phyloP scores from a whole-genome alignment of 1,284 basidiomycete species.

The Naganishia liquefaciens region DNA sequence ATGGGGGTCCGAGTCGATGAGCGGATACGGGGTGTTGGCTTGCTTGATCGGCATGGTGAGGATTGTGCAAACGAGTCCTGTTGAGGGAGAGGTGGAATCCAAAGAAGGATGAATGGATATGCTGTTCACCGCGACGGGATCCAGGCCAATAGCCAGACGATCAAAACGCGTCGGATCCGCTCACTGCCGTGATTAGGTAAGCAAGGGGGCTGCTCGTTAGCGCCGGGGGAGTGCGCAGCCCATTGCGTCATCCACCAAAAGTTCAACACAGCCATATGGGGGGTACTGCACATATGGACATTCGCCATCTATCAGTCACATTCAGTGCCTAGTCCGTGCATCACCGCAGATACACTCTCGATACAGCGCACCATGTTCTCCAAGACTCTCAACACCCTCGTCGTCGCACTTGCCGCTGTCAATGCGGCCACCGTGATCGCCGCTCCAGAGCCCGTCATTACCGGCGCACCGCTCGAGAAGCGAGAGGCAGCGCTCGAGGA shows the following conservation, averaged over 20 bases:
- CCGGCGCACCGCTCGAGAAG: constrained; percentile 4
- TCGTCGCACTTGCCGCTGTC: constrained; percentile 19
- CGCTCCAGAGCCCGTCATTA: constrained; percentile 1
- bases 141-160: constrained; percentile 16
- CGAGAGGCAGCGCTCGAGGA: constrained; percentile 4
- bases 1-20: constrained; percentile 92
- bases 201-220: background rate
- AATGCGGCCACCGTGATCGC: constrained; percentile 9
- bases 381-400: constrained; percentile 16
- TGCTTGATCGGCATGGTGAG: constrained; percentile 68
- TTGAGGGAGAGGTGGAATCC: background rate
- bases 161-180: constrained; percentile 24
- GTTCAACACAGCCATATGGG: background rate
- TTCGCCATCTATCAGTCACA: background rate
- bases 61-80: constrained; percentile 28
- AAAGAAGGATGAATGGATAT: background rate
- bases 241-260: constrained; percentile 3
- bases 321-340: background rate
- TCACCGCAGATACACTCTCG: too few relatives aligned
- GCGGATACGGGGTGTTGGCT: constrained; percentile 71
- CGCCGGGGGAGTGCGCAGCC: background rate
- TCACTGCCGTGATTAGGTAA: constrained; percentile 1
- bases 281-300: background rate
- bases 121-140: background rate
- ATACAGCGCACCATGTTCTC: constrained; percentile 10